These are phyloP conservation scores for Lasiodiplodia sp. DNA, from an alignment of 2,329 filamentous ascomycete species.

Conservation along the genomic window DNA sequence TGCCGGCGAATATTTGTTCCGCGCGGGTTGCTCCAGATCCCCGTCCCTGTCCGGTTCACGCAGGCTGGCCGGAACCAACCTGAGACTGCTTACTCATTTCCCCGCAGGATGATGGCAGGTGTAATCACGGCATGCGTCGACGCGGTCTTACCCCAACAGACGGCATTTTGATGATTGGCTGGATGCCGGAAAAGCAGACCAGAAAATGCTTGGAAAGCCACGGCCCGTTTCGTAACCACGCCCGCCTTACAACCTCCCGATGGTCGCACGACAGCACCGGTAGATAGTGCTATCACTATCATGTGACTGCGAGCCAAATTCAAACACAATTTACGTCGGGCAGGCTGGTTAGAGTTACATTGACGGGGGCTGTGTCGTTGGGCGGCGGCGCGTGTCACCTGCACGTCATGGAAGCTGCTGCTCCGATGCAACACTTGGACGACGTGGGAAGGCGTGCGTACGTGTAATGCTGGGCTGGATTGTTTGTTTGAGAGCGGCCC, in stretches of 20 bases:
- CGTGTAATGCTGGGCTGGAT: slow-evolving; percentile 13
- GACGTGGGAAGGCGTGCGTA: slow-evolving; percentile 7
- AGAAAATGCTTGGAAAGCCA: neutral
- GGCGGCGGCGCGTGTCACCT: slow-evolving; percentile 9
- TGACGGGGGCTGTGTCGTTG: slow-evolving; percentile 12
- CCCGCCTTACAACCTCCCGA: neutral
- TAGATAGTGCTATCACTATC: neutral
- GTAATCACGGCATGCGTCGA: neutral
- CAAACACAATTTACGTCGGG: neutral
- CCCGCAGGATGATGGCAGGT: neutral
- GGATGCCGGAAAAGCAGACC: neutral
- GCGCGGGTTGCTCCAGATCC: neutral
- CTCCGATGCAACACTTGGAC: slow-evolving; percentile 18
- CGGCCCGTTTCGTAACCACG: neutral
- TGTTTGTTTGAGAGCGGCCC: slow-evolving; percentile 20
- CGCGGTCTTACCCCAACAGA: neutral
- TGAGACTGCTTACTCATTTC: neutral
- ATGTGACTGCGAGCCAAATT: slow-evolving; percentile 9
- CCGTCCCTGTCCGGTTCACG: neutral
- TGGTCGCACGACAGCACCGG: neutral
- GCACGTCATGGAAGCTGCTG: slow-evolving; percentile 15
- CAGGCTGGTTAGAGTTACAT: slow-evolving; percentile 10
- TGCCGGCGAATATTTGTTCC: slow-evolving; percentile 1
- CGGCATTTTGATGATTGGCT: neutral
- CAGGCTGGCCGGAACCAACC: neutral